Evolutionary conservation across 768 basidiomycete species (phyloP).

Genomic region (Xerocomellus chrysenteron): DNA sequence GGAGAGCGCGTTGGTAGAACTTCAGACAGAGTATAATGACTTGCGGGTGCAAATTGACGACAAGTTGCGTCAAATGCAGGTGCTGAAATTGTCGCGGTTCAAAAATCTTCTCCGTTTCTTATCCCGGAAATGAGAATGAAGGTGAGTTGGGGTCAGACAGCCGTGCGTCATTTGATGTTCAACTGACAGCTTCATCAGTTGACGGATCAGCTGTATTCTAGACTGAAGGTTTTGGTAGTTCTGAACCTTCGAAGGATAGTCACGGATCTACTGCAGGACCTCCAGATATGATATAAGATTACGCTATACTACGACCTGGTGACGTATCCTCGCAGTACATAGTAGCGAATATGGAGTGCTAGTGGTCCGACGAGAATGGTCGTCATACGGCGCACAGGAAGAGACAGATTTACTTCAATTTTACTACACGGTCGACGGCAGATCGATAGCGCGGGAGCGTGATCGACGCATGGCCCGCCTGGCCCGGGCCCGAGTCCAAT

Average conservation of each 20-base stretch:
- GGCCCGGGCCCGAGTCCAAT: too few relatives aligned
- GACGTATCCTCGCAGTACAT: not conserved
- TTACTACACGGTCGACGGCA: too few relatives aligned
- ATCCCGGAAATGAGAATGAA: not conserved
- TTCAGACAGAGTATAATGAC: constrained; percentile 5
- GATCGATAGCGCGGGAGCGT: too few relatives aligned
- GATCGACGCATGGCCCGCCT: too few relatives aligned
- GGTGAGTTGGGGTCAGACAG: not conserved
- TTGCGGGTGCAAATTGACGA: constrained; percentile 6
- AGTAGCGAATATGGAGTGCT: too few relatives aligned
- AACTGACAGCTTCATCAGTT: not conserved
- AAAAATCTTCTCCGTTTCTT: not conserved
- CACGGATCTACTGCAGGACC: not conserved
- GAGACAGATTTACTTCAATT: too few relatives aligned
- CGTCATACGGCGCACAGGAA: too few relatives aligned
- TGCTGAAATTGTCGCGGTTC: constrained; percentile 7
- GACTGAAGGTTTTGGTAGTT: too few relatives aligned
- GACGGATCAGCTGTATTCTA: too few relatives aligned
- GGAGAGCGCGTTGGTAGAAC: not conserved
- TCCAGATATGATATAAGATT: not conserved
- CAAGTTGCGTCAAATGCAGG: constrained; percentile 8
- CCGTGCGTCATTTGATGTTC: not conserved
- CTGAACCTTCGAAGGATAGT: not conserved
- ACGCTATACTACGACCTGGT: not conserved
- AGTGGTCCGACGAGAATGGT: too few relatives aligned